Conservation (phyloP, 2,329 filamentous ascomycete genomes). For the Eurotiales sp. region DNA sequence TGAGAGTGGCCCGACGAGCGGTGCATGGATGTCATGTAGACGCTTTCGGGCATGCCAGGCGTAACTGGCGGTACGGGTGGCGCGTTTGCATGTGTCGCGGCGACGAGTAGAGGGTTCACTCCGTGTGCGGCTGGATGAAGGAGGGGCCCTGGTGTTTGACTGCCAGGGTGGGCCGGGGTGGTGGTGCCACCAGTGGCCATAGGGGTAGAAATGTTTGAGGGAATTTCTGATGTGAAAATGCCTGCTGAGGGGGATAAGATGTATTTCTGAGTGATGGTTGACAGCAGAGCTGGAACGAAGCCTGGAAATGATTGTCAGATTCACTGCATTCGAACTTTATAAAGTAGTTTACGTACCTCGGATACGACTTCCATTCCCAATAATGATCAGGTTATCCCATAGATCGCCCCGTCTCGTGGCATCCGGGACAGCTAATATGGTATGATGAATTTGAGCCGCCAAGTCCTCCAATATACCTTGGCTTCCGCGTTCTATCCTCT, state of each 20-base stretch:
- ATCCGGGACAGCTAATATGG: slow-evolving; percentile 78
- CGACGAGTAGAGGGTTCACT: slow-evolving; percentile 87
- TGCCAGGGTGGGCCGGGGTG: slow-evolving; percentile 56
- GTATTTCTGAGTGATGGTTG: slow-evolving; percentile 75
- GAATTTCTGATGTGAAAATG: slow-evolving; percentile 95
- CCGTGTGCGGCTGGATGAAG: slow-evolving; percentile 56
- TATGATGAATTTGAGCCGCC: slow-evolving; percentile 75
- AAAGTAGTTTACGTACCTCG: slow-evolving; percentile 42
- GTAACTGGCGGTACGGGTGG: slow-evolving; percentile 30
- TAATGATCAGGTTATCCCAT: slow-evolving; percentile 89
- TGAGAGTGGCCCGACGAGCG: slow-evolving; percentile 63
- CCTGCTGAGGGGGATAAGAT: slow-evolving; percentile 89
- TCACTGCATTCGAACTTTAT: background rate
- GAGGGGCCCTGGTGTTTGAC: slow-evolving; percentile 43
- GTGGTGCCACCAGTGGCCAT: slow-evolving; percentile 89
- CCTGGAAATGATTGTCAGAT: slow-evolving; percentile 47
- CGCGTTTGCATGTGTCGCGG: slow-evolving; percentile 63
- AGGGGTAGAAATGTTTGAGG: slow-evolving; percentile 88
- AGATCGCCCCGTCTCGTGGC: slow-evolving; percentile 78
- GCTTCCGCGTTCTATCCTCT: slow-evolving; percentile 29
- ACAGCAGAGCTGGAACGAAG: slow-evolving; percentile 83
- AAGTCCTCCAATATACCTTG: slow-evolving; percentile 77
- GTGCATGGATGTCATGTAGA: slow-evolving; percentile 32
- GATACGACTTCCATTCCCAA: slow-evolving; percentile 76
- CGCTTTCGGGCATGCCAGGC: slow-evolving; percentile 27